A percentile compares a stretch with the other conserved stretches of the same genome.
phyloP scores from a whole-genome alignment of 164 flowering plant species.

The Umbellularia californica region DNA sequence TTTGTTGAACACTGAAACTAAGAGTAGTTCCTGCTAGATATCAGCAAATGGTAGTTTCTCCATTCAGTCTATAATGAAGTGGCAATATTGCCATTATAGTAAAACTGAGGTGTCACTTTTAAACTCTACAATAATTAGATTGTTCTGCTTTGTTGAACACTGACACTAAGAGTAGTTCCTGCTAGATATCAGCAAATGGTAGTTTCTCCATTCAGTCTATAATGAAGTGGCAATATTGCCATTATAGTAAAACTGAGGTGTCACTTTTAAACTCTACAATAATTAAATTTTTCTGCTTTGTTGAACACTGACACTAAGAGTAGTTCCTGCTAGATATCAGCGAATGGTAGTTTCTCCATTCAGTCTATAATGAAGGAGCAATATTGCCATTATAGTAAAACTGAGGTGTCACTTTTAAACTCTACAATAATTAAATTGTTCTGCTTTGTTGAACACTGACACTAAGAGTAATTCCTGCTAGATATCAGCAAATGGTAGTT shows the following conservation, averaged over 20 bases:
- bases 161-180: background rate
- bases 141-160: background rate
- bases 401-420: constrained; percentile 28
- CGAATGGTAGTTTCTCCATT: background rate
- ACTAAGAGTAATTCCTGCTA: background rate
- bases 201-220: background rate
- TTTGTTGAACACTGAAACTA: background rate
- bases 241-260: too few species aligned
- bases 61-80: background rate
- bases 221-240: background rate
- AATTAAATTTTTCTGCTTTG: background rate
- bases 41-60: background rate
- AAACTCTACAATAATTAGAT: background rate
- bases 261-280: background rate
- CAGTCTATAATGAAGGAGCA: background rate
- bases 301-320: background rate
- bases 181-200: background rate
- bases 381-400: background rate
- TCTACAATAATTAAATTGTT: background rate
- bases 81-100: background rate
- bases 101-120: too few species aligned
- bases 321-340: background rate
- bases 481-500: background rate
- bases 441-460: background rate
- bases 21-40: background rate